Base-by-base conservation (phyloP, 352 stramenopile genomes). In the Phytophthora meadii region DNA sequence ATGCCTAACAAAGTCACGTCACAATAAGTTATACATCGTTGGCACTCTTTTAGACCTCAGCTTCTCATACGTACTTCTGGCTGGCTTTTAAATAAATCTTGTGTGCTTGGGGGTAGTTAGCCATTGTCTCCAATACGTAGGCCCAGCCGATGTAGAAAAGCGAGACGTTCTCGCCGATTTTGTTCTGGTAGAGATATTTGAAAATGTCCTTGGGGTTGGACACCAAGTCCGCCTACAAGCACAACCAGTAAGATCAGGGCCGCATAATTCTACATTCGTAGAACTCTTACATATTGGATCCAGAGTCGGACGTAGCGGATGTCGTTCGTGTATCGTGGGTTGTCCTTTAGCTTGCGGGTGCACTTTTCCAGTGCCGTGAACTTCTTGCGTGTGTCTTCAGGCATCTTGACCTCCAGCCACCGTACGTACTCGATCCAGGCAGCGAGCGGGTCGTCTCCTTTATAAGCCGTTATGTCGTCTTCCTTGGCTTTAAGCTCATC, bases 131-230 rank as follows among this genome's bases (percentile, higher is more conserved):
- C 5, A 92, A 64, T 19, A 94, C 84, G 65, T 89, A 89, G 15
- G 88, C 86, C 88, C 88, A 96, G 44, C 84, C 88, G 9, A 94
- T 88, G 71, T 94, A 96, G 59, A 94, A 96, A 28, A 96, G 54
- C 1, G 88, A 85, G 3, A 94, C 74, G 10, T 78, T 73, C 61
- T 93, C 84, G 14, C 88, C 88, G 34, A 96, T 94, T 54, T 92
- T 93, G 74, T 93, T 93, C 54, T 89, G 79, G 67, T 94, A 93
- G 42, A 96, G 62, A 54, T 91, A 96, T 62, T 92, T 93, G 71
- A 96, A 96, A 61, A 96, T 93, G 40, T 96, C 88, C 58, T 93
- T 92, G 0, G 88, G 88, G 54, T 96, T 94, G 2, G 83, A 89
- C 34, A 94, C 85, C 55, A 93, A 66, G 54, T 96, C 88, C 41